Evolutionary conservation across 345 rosid genomes (phyloP).

Genomic region (Capsella bursapastoris): DNA sequence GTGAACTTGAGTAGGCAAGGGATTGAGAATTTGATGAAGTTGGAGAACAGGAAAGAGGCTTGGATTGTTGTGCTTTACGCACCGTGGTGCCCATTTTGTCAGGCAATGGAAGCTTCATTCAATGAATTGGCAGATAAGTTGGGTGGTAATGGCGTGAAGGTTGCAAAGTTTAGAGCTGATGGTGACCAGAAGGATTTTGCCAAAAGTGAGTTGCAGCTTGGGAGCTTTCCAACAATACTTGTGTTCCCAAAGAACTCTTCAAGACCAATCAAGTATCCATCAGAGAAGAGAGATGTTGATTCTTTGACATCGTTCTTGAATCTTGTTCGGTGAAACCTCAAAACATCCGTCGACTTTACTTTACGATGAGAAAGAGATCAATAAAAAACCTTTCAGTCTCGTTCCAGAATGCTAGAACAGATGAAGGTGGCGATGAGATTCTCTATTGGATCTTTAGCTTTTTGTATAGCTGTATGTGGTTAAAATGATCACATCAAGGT

Average conservation of each 20-base stretch:
- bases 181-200: conserved; percentile 87
- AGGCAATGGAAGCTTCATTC: conserved; percentile 82
- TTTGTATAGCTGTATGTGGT: conserved; percentile 10
- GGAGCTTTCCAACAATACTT: conserved; percentile 87
- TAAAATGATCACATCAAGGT: background rate
- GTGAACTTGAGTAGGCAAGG: conserved; percentile 75
- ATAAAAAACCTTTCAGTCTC: conserved; percentile 8
- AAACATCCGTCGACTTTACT: conserved; percentile 27
- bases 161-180: conserved; percentile 89
- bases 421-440: conserved; percentile 4
- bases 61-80: conserved; percentile 95
- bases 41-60: conserved; percentile 73
- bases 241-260: conserved; percentile 84
- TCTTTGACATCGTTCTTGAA: conserved; percentile 83
- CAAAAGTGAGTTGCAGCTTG: conserved; percentile 67
- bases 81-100: conserved; percentile 97
- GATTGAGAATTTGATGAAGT: conserved; percentile 72
- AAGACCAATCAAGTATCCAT: conserved; percentile 78
- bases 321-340: conserved; percentile 58
- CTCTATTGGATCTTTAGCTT: background rate
- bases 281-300: conserved; percentile 91
- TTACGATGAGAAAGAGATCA: background rate
- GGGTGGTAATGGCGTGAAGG: conserved; percentile 66
- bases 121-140: conserved; percentile 78
- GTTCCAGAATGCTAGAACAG: conserved; percentile 44